These are phyloP conservation scores for Naganishia liquefaciens DNA, from an alignment of 1,284 basidiomycete genomes.

Conservation along the genomic window DNA sequence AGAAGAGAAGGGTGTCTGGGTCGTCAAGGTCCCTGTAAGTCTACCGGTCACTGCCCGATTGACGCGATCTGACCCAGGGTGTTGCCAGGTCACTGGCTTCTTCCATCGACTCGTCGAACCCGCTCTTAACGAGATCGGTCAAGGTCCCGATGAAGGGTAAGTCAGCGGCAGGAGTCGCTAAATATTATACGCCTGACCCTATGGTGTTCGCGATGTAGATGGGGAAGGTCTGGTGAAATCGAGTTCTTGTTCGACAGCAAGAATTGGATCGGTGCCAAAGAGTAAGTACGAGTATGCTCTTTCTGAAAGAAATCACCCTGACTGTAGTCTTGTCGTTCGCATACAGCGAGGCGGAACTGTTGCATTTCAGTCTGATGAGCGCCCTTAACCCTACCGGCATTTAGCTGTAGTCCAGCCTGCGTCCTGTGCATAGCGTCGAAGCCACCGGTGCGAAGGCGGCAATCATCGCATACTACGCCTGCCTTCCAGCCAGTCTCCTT, in stretches of 20 bases:
- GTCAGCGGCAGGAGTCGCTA: background rate
- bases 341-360: slow-evolving; percentile 20
- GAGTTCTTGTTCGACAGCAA: slow-evolving; percentile 29
- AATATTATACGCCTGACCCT: background rate
- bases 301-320: background rate
- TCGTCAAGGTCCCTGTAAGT: slow-evolving; percentile 21
- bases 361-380: slow-evolving; percentile 18
- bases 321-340: background rate
- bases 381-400: slow-evolving; percentile 16
- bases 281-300: background rate
- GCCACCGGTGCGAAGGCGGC: no score
- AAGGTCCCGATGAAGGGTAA: slow-evolving; percentile 20
- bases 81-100: slow-evolving; percentile 13
- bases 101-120: slow-evolving; percentile 21
- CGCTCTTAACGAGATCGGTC: slow-evolving; percentile 20
- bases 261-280: slow-evolving; percentile 29
- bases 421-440: background rate
- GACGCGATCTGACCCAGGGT: background rate
- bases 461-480: no score
- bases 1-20: slow-evolving; percentile 15
- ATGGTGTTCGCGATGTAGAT: background rate
- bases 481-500: no score
- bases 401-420: background rate
- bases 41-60: background rate
- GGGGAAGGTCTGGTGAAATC: slow-evolving; percentile 25